These are phyloP conservation scores for Russula vinacea DNA, from an alignment of 768 basidiomycete species.

Conservation along the genomic window DNA sequence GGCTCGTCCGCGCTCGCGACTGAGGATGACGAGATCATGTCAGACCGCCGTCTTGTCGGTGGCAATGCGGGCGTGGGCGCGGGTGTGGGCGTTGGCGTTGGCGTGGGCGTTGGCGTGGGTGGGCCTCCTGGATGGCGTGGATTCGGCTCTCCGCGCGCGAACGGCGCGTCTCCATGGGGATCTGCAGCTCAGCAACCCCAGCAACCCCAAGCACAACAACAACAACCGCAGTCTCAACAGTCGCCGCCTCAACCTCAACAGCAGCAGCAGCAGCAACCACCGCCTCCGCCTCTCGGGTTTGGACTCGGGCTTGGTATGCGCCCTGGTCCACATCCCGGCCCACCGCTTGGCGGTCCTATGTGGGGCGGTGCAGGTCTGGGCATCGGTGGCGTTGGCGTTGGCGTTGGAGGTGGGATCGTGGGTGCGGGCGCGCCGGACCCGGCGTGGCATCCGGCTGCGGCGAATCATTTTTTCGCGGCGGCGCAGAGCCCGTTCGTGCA, in stretches of 20 bases:
- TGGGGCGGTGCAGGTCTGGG: conserved; percentile 25
- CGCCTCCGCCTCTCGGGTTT: conserved; percentile 13
- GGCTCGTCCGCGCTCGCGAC: conserved; percentile 76
- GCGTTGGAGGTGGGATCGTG: conserved; percentile 1
- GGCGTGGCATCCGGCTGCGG: conserved; percentile 23
- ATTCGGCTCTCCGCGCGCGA: conserved; percentile 19
- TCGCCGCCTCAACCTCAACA: conserved; percentile 2
- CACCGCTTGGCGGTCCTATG: conserved; percentile 17
- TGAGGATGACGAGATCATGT: conserved; percentile 77
- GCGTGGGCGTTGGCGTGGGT: conserved; percentile 5
- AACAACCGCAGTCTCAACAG: background rate
- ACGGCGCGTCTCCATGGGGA: conserved; percentile 22
- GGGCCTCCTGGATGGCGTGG: conserved; percentile 23
- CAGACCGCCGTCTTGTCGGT: conserved; percentile 37
- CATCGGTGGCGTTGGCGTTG: conserved; percentile 16
- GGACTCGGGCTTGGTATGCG: conserved; percentile 21
- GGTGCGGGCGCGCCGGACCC: conserved; percentile 19
- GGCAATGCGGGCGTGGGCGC: conserved; percentile 7
- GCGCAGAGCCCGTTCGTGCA: conserved; percentile 29
- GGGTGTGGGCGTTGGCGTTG: background rate
- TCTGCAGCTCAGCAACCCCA: background rate
- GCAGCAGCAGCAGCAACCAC: background rate
- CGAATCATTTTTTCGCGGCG: conserved; percentile 26
- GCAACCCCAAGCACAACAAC: background rate
- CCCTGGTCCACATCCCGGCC: conserved; percentile 18